Evolutionary conservation across 1,284 basidiomycete species (phyloP).

Genomic region (Tausonia pullulans): DNA sequence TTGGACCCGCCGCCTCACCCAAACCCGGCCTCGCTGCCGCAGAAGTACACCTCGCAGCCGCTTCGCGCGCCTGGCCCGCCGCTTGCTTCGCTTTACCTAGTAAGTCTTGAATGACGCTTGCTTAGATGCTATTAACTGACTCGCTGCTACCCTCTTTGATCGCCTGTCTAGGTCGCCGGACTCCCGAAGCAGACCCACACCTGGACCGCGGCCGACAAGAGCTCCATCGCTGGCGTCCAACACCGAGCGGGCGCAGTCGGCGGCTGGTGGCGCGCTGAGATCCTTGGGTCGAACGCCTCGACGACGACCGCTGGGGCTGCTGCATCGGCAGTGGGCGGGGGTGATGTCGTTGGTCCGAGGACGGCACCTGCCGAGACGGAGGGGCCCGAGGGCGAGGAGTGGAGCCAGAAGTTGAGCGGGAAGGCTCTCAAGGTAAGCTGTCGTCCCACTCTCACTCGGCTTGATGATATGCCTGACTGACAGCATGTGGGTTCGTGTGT

Average conservation of each 20-base stretch:
- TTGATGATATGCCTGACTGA: neutral
- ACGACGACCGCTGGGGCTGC: neutral
- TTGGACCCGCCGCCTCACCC: neutral
- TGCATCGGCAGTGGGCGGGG: too few relatives aligned
- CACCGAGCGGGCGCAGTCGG: slow-evolving; percentile 4
- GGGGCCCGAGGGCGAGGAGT: neutral
- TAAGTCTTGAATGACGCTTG: neutral
- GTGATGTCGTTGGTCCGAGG: too few relatives aligned
- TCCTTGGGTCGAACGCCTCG: neutral
- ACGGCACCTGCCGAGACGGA: too few relatives aligned
- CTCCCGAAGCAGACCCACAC: slow-evolving; percentile 9
- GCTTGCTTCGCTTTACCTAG: slow-evolving; percentile 2
- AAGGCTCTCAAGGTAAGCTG: slow-evolving; percentile 6
- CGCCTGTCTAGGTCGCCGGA: neutral
- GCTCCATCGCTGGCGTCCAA: neutral
- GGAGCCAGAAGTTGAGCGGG: neutral
- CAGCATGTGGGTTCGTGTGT: too few relatives aligned
- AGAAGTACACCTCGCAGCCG: neutral
- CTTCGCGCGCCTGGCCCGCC: neutral
- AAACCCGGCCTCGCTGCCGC: neutral
- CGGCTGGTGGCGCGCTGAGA: slow-evolving; percentile 1
- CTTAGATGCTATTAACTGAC: too few relatives aligned
- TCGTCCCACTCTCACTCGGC: neutral
- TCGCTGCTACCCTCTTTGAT: too few relatives aligned
- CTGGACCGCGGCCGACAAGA: neutral